These are phyloP conservation scores for Starmerella davenportii DNA, from an alignment of 805 yeast species.

Conservation along the genomic window DNA sequence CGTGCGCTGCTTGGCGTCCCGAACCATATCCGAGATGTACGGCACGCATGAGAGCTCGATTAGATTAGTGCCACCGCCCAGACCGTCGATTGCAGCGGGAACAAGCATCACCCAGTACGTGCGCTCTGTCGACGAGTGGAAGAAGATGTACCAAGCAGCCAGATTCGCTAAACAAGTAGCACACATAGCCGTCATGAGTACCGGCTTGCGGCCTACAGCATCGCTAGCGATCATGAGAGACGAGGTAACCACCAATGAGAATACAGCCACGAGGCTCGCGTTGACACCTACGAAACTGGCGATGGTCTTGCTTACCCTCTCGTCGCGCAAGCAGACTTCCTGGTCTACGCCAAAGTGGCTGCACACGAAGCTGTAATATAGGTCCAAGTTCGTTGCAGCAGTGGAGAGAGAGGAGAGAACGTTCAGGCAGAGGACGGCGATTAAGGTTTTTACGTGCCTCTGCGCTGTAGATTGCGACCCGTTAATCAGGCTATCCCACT, in stretches of 20 bases:
- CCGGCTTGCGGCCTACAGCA: conserved; percentile 14
- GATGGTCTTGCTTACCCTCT: conserved; percentile 9
- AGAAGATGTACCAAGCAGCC: conserved; percentile 14
- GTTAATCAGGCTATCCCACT: conserved; percentile 8
- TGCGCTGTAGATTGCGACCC: conserved; percentile 12
- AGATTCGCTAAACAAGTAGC: conserved; percentile 7
- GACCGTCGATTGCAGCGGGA: conserved; percentile 11
- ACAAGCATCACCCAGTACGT: conserved; percentile 16
- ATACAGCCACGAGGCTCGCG: conserved; percentile 8
- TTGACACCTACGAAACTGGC: conserved; percentile 9
- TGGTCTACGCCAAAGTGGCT: conserved; percentile 5
- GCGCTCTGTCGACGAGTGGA: conserved; percentile 9
- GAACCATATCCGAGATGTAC: conserved; percentile 15
- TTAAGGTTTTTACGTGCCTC: conserved; percentile 9
- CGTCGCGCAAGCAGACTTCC: conserved; percentile 11
- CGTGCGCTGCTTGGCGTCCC: conserved; percentile 13
- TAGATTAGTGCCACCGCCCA: conserved; percentile 14
- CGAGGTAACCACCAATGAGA: conserved; percentile 10
- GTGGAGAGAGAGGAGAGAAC: conserved; percentile 10
- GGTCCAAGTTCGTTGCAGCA: conserved; percentile 14
- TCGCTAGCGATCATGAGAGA: conserved; percentile 14
- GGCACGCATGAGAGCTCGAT: conserved; percentile 11
- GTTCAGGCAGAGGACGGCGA: no score
- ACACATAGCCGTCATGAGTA: conserved; percentile 9
- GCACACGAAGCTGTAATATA: conserved; percentile 14